These are phyloP conservation scores for Amanita brunnescens DNA, from an alignment of 768 basidiomycete genomes.

Conservation along the genomic window DNA sequence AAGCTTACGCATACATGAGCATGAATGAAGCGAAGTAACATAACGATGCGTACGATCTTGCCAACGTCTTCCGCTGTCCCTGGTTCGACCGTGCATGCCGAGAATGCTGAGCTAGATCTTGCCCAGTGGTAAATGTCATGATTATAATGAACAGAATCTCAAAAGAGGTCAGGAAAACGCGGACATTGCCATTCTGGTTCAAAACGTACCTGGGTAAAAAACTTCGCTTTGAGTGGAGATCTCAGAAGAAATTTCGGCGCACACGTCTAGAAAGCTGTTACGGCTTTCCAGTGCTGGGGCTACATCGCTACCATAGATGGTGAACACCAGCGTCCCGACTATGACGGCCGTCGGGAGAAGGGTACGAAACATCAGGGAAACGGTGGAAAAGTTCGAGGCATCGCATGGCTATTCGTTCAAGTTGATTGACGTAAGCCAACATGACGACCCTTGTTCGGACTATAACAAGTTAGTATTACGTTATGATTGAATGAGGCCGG, in stretches of 20 bases:
- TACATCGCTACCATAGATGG: not conserved
- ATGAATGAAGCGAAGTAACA: not conserved
- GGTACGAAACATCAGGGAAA: not conserved
- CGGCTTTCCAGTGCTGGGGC: not conserved
- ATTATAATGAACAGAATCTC: not conserved
- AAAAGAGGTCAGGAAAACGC: not conserved
- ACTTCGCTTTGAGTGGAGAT: not conserved
- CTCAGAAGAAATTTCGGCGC: not conserved
- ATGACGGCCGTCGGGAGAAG: not conserved
- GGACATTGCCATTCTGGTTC: not conserved
- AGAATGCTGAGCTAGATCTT: not conserved
- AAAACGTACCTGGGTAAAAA: conserved; percentile 13
- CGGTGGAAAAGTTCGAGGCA: not conserved
- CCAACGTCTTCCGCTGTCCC: conserved; percentile 3
- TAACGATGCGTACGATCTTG: not conserved
- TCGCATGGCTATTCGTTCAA: conserved; percentile 26
- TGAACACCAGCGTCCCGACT: not conserved
- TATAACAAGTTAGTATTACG: too few relatives aligned
- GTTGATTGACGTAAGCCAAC: too few relatives aligned
- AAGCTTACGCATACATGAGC: not conserved
- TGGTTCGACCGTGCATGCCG: conserved; percentile 5
- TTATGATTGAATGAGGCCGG: too few relatives aligned
- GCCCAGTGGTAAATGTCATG: conserved; percentile 4
- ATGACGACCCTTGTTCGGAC: too few relatives aligned
- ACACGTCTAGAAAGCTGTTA: not conserved